Base-by-base conservation (phyloP, 208 protist genomes). In the Trypanosoma lewisi region DNA sequence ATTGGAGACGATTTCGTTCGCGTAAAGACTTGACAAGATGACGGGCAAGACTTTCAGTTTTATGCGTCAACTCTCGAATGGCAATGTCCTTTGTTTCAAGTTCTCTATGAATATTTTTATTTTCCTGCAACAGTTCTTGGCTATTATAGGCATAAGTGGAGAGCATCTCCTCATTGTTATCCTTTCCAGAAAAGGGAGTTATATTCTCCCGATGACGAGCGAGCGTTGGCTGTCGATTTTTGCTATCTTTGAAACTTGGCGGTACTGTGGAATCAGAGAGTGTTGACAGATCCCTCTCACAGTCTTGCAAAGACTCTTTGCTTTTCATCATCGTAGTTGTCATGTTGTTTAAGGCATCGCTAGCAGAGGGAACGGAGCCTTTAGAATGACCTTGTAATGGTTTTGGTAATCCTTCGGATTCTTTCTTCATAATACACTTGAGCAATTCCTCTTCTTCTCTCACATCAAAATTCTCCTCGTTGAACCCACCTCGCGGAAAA, bases 21-120 rank as follows among this genome's bases (percentile, higher is more conserved):
- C 73, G 58, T 55, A 94, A 82, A 19, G 80, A 77, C 65, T 81
- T 83, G 9, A 89, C 88, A 23, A 94, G 73, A 65, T 94, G 85
- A 14, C 84, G 79, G 16, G 88, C 88, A 9, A 94, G 83, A 4
- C 74, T 75, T 57, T 94, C 85, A 21, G 83, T 78, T 73, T 94
- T 94, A 5, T 70, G 47, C 60, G 82, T 77, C 27, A 81, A 66
- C 37, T 87, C 82, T 0, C 42, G 6, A 17, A 73, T 0, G 63
- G 61, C 58, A 80, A 76, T 23, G 79, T 77, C 73, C 83, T 91
- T n/a, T 59, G 34, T 56, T 77, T 75, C 37, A 72, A 76, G 37
- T 79, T 80, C 19, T 12, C 45, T 53, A 27, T 73, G 76, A 12
- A 86, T 64, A 1, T 75, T 66, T 21, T 63, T 66, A 48, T 90